phyloP scores from a whole-genome alignment of 257 asterid genomes.

The Gardenia jasminoides region DNA sequence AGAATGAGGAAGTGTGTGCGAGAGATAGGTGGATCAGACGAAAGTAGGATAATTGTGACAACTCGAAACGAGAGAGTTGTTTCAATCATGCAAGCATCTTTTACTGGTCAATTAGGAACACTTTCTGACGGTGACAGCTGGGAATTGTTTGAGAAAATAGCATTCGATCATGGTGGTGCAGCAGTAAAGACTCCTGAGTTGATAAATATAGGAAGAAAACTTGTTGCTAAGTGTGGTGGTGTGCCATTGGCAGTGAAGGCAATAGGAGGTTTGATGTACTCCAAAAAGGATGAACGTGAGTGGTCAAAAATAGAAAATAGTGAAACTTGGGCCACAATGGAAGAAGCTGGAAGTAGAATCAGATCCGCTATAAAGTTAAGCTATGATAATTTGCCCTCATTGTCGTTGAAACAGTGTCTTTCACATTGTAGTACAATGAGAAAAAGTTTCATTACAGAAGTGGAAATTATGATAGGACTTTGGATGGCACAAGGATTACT shows the following conservation, averaged over 20 bases:
- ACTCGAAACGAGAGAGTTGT: slow-evolving; percentile 7
- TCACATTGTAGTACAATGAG: slow-evolving; percentile 3
- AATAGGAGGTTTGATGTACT: slow-evolving; percentile 4
- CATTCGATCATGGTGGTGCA: slow-evolving; percentile 7
- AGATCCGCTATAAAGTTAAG: slow-evolving; percentile 1
- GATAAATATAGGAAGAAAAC: slow-evolving; percentile 1
- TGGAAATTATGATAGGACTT: slow-evolving; percentile 10
- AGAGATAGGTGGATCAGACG: slow-evolving; percentile 17
- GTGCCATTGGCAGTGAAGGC: slow-evolving; percentile 26
- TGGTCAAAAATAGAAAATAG: slow-evolving; percentile 14
- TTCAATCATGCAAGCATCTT: neutral
- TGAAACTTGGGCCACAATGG: no score
- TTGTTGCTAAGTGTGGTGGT: slow-evolving; percentile 23
- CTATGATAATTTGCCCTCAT: slow-evolving; percentile 14
- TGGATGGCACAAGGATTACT: slow-evolving; percentile 26
- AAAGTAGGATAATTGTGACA: slow-evolving; percentile 23
- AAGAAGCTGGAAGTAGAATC: neutral
- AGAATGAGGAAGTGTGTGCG: slow-evolving; percentile 4
- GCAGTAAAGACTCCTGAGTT: slow-evolving; percentile 8
- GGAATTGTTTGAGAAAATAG: slow-evolving; percentile 22
- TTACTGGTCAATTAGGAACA: neutral
- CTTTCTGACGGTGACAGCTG: slow-evolving; percentile 15
- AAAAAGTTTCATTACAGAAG: neutral
- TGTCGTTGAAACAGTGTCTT: slow-evolving; percentile 16
- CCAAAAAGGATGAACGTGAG: slow-evolving; percentile 9